Evolutionary conservation across 371 early-diverging fungal species (phyloP), one percentile per base, ranked within the genome.

Genomic region (Capillidium rhysosporum): DNA sequence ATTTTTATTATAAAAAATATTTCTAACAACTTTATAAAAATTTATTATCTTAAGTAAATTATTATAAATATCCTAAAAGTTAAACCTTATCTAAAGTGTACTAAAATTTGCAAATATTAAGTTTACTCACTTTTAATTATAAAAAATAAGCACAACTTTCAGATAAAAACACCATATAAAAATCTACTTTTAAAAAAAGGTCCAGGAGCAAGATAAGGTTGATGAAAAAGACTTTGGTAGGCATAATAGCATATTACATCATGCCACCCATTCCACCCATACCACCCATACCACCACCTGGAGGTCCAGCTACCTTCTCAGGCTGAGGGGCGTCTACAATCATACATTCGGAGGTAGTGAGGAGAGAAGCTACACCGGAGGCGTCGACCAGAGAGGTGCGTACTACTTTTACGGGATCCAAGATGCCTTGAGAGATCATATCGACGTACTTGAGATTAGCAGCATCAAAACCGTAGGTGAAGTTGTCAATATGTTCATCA

Each of bases 321-420:
- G 67, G 72, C 67, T 86, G 79, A 46, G 89, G 89, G 26, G 92
- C 91, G 72, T 95, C 95, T 54, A 85, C 90, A 61, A 96, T 88
- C 82, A 92, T 88, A 70, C 86, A 84, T 73, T 96, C 97, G 31
- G 91, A 82, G 30, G 97, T 96, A 57, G 91, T 91, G 60, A 96
- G 71, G 56, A 96, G 76, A 57, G 88, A 86, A 41, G 97, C 92
- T 59, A 95, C 95, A 65, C 95, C 92, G 28, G 86, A 68, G 40
- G 96, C 91, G 71, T 96, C 95, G 56, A 89, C 79, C 54, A 96
- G 71, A 21, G 93, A 90, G 26, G 96, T 96, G 59, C 95, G 86
- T 31, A 92, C 92, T 46, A 96, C 96, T 82, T 96, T 96, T 72
- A 92, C 80, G 40, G 97, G 97, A 63, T 96, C 97, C 49, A 96